Base-by-base conservation (phyloP, 2,329 filamentous ascomycete genomes). In the Stagonosporopsis tanaceti region DNA sequence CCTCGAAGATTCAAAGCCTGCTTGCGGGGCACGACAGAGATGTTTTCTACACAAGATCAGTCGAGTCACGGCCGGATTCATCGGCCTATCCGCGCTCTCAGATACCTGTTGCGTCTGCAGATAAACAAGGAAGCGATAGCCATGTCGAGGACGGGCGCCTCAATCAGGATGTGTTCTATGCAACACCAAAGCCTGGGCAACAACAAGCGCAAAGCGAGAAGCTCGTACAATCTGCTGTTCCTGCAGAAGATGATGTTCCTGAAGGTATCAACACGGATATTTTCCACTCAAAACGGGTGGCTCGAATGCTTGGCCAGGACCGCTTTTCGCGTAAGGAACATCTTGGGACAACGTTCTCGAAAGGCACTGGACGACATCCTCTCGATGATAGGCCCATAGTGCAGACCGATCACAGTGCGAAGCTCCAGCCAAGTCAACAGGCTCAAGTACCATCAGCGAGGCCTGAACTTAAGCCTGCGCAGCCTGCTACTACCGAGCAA, bases 271-370 rank as follows among this genome's bases (percentile, higher is more conserved):
- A 89, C 66, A 81, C 82, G 5, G 82, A 86, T 62, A 73, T 89
- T 0, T 90, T 90, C 67, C 84, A 85, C 53, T 89, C 84, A 52
- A 83, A 82, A 3, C 81, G 80, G 52, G 83, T 88, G 20, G 83
- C 85, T 27, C 81, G 77, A 58, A 79, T 85, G 72, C 75, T 89
- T 14, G 81, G 83, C 28, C 79, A 79, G 28, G 79, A 82, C 34
- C 69, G 68, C 6, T 69, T 73, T 52, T 68, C 70, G 14, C 61
- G 65, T n/a, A 75, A 73, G 44, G 67, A 70, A 55, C 66, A 70
- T 34, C 59, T 77, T 15, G 66, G 77, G 8, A 60, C 77, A 8
- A 48, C 35, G 2, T 5, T 25, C 11, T 40, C 54, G 46, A 75
- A 75, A 37, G 72, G 63, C 47, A 67, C 69, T 17, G 67, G 68